Base-by-base conservation (phyloP, 148 eudicot genomes). In the Nepenthes mirabilis region DNA sequence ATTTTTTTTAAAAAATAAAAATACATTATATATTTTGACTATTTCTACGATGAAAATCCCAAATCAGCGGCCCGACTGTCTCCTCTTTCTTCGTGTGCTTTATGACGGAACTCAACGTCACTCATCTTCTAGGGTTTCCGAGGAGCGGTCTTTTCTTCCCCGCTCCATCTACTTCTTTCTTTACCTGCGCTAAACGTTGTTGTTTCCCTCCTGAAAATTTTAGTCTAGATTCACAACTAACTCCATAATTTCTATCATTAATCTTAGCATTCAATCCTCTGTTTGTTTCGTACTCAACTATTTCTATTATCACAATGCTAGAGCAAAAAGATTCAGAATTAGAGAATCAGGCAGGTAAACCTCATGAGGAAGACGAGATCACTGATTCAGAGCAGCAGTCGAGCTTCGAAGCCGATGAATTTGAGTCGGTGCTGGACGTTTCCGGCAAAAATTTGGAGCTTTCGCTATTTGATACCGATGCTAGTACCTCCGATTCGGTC, bases 381-480 rank as follows among this genome's bases (percentile, higher is more conserved):
- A 36, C 52, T 36, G 9, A 37, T 1, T 51, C 57, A 14, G 52
- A 62, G 58, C 3, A 54, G 0, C 56, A 47, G 53, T 37, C 57
- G 51, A 47, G 7, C 50, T 11, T 50, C 34, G 67, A 59, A 43
- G 4, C 32, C 8, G 70, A 74, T 7, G 78, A 66, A 1, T 37
- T 14, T 14, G 82, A 75, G 32, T 63, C 85, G 1, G 54, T 73
- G 5, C 37, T 81, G 1, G 96, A 91, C 68, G 73, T 88, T 50
- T 79, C 94, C 11, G 93, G 88, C 5, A 81, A 83, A 61, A 76
- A 56, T 12, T 55, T 91, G 60, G 94, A 88, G 49, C 81, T 81
- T 53, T 71, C 82, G 2, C 70, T 74, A 5, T 61, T 68, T 8
- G 63, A 81, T 2, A 66, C 63, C 2, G 56, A 34, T n/a, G 9